Base-by-base conservation (phyloP, 257 asterid genomes). In the Solanum ahanhuiri region DNA sequence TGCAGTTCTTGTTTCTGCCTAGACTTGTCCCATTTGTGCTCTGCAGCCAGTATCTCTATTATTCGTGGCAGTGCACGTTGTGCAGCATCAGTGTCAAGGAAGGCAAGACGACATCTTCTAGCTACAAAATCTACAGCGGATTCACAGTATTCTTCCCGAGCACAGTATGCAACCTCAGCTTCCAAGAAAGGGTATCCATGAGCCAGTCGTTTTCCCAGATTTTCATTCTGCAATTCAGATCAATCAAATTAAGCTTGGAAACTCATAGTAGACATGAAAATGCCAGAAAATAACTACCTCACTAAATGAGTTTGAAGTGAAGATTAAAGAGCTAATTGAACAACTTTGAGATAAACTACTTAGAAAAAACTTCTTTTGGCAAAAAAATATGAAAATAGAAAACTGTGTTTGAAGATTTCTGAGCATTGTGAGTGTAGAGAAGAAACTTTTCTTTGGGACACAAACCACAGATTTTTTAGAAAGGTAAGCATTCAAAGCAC, bases 131-230 rank as follows among this genome's bases (percentile, higher is more conserved):
- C 98, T 86, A 96, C 98, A 3, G 94, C 98, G 41, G 98, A 94
- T 89, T 96, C 99, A 72, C 99, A 95, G 90, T 97, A 95, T 75
- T 97, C 99, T 41, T 95, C 87, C 85, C 99, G 93, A 83, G 99
- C 99, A 92, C 98, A 92, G 91, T 95, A 95, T 76, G 99, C 99
- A 81, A 95, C 99, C 87, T 97, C 99, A 2, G 99, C 99, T 90
- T 97, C 99, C 81, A 97, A 87, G 89, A 94, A 91, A 14, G 99
- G 99, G 90, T 97, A 94, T 88, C 99, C 98, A 85, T 97, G 99
- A 67, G 99, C 99, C 83, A 97, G 93, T 60, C 99, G 90, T 89
- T 95, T 97, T 12, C 99, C 99, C 89, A 97, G 88, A 91, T 95
- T 94, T 91, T 97, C 99, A 71, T 94, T 93, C 99, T 95, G 87